Evolutionary conservation across 495 filamentous ascomycete genomes (phyloP), one percentile per base, ranked within the genome.

Genomic region (Bombardia bombarda): DNA sequence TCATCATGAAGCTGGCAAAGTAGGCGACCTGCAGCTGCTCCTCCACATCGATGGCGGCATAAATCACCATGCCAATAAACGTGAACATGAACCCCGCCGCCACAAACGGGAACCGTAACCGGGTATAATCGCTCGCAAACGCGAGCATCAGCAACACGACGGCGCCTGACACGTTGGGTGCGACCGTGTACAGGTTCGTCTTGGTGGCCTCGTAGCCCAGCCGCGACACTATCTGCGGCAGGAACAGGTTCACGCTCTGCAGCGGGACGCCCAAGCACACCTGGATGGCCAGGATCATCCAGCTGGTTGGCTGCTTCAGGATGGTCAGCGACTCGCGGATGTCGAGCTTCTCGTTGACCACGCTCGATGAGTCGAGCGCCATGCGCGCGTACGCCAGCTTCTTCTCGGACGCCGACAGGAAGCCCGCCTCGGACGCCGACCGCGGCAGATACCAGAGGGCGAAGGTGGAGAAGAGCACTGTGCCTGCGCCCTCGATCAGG

Each of bases 1-100:
- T 82, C 83, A 90, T 87, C 82, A 88, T 86, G 57, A 88, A 90
- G 17, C 71, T 77, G 9, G 83, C 82, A 42, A 84, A 88, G 45
- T 90, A 90, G 3, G 83, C 84, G 2, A 87, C 68, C 22, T 77
- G 69, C 9, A 79, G 60, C 25, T 80, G 59, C 1, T 56, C 45
- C 43, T 74, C 46, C 13, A 84, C 80, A 51, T 87, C 75, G 43
- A 87, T 83, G 24, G 75, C 67, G 0, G 80, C 80, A 47, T 80
- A 87, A 54, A 90, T 83, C 53, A 87, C 73, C 61, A 90, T 84
- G 4, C 85, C 85, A 36, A 78, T 65, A 49, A 87, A 83, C 0
- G 84, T 85, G 55, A 87, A 74, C 7, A 79, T 58, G 58, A 87
- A 87, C 3, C 82, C 83, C 2, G 84, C 60, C 7, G 78, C 81